Evolutionary conservation across 2,329 filamentous ascomycete species (phyloP), one percentile per base, ranked within the genome.

Genomic region (Thelonectria discophora): DNA sequence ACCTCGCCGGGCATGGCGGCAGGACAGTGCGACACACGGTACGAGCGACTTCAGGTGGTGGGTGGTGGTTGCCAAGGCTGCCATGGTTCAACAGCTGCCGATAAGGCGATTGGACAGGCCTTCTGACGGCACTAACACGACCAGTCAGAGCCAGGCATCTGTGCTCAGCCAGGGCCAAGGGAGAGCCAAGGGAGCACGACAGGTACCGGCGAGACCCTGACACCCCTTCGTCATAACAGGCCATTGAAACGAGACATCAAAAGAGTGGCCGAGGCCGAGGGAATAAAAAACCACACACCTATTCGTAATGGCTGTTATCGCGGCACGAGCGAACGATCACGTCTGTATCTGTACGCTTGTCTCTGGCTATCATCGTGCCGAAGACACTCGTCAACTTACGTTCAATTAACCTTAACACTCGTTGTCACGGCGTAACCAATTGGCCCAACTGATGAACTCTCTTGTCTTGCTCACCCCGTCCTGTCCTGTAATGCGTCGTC

Each of bases 71-170:
- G 66, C 69, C 69, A 68, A 72, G 66, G 62, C 57, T 63, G 58
- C 58, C 39, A 66, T 64, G 51, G 61, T 67, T 69, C 60, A 65
- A 49, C 63, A 70, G 69, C 49, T 72, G 69, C 65, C 69, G 69
- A 72, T 72, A 70, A 72, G 66, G 66, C 69, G 66, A 72, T 72
- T 72, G 69, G 66, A 30, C 65, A 58, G 48, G 45, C 34, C 34
- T 45, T 43, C 45, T 48, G 27, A 47, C 37, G 55, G 40, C 53
- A 55, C 50, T 39, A 57, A 51, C 32, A 37, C 34, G 53, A 55
- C 68, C 69, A 71, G 47, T 65, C 52, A 71, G 57, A 20, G 55
- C 49, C 57, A 52, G 60, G 61, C 58, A 62, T 60, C 56, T 58
- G 57, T 51, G 39, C 55, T 40, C 58, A 50, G 63, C 45, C 54